Evolutionary conservation across 345 rosid species (phyloP), one percentile per base, ranked within the genome.

Genomic region (Streptanthus diversifolius): DNA sequence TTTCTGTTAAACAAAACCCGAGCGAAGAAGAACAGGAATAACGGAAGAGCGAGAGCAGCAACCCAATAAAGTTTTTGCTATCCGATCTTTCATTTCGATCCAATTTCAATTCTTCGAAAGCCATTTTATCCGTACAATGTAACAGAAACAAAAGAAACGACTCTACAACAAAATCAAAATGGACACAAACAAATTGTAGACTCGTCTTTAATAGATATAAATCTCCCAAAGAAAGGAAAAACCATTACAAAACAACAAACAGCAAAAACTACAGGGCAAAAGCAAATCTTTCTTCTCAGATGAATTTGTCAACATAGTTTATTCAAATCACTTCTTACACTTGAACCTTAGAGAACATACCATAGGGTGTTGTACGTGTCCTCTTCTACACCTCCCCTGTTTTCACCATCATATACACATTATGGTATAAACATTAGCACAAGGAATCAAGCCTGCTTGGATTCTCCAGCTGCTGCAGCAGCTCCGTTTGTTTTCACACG

Each of bases 361-460:
- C 54, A 48, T 17, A 64, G 39, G n/a, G n/a, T n/a, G 37, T 41
- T 63, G 70, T 22, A 64, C 8, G 43, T 40, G 18, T 32, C 21
- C 35, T 55, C 71, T 45, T 61, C 41, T 62, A 69, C 58, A 41
- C 4, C 41, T 61, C 43, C 57, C 8, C 5, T 65, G 71, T 73
- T 73, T 65, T 65, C 66, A 65, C 32, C 77, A 73, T 65, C 77
- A 73, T 73, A 56, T 18, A 56, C 72, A 74, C 12, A 14, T 24
- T 29, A 65, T 45, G 70, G 21, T 72, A 43, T n/a, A 73, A 57
- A 66, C 59, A 53, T 27, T 22, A 29, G 63, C 66, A 67, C 7
- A 49, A 7, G 37, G 40, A 68, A 41, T 82, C 80, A 86, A 18
- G 84, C 92, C 68, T 80, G 52, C 14, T 86, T 79, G 7, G 88